Evolutionary conservation across 2,329 filamentous ascomycete species (phyloP), one percentile per base, ranked within the genome.

Genomic region (Calonectria hongkongensis): DNA sequence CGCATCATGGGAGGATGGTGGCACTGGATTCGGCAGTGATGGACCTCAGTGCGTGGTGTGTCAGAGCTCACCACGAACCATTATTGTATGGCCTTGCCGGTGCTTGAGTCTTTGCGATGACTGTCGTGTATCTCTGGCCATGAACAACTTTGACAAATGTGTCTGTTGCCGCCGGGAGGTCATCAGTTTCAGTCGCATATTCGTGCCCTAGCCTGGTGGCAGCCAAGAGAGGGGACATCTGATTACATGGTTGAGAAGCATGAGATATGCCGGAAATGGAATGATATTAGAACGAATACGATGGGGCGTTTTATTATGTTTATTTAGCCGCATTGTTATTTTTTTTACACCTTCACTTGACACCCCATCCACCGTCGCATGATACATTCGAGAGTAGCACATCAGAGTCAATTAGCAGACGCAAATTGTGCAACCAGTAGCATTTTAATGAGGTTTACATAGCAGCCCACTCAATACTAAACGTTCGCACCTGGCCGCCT

Each of bases 91-190:
- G 97, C 97, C 97, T 0, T 99, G 97, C 82, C 94, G 97, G 2
- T 99, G 97, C 82, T 88, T 99, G 71, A 96, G 95, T 77, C 89
- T 98, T 15, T 98, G 97, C 82, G 97, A 99, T 83, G 97, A 98
- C 77, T 98, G 97, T 82, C 90, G 97, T 39, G 94, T 98, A 43
- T 96, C 95, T 51, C 88, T 98, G 74, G 97, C 97, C 4, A 96
- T 98, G 92, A 97, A 98, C 83, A 98, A 98, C 83, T 98, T 98
- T 82, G 95, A 96, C 75, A 97, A 95, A 81, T 99, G 97, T 82
- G 96, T 98, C 47, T 98, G 96, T 80, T 98, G 97, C 83, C 90
- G 97, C 64, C 91, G 95, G 70, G 94, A 97, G 79, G 95, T 98
- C 36, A 91, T 92, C 68, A 97, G 96, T 68, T 98, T 98, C 84